These are phyloP conservation scores for Pseudozyma tsukubaensis DNA, from an alignment of 1,284 basidiomycete species.

Conservation along the genomic window DNA sequence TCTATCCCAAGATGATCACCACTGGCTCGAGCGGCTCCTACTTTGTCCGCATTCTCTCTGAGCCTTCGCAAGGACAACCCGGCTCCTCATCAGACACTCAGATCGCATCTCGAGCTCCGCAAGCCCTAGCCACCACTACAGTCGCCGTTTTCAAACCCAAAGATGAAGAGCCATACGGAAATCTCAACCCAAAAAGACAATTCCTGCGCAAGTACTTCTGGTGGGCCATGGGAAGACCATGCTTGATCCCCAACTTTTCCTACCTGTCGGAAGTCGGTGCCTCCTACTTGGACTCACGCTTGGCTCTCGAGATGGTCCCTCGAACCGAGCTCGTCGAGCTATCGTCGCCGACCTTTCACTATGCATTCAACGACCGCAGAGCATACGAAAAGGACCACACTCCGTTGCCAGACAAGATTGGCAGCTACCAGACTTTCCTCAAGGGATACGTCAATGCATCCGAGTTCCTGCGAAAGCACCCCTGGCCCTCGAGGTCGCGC, in stretches of 20 bases:
- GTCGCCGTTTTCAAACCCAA: conserved; percentile 67
- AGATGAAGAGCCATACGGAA: conserved; percentile 68
- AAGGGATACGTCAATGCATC: conserved; percentile 87
- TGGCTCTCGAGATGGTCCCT: conserved; percentile 84
- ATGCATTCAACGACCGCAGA: conserved; percentile 59
- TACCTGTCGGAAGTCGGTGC: conserved; percentile 80
- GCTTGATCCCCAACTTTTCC: conserved; percentile 67
- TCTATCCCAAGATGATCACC: conserved; percentile 66
- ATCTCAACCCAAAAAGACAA: conserved; percentile 65
- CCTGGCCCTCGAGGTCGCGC: conserved; percentile 86
- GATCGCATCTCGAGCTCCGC: background rate
- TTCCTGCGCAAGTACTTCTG: conserved; percentile 67
- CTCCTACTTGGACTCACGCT: conserved; percentile 81
- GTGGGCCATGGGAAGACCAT: conserved; percentile 68
- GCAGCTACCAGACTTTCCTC: conserved; percentile 88
- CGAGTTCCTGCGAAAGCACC: conserved; percentile 84
- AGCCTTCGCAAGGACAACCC: background rate
- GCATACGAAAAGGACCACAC: conserved; percentile 44
- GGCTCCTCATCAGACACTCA: background rate
- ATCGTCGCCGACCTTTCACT: conserved; percentile 72
- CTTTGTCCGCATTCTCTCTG: conserved; percentile 49
- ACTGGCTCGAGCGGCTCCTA: conserved; percentile 66
- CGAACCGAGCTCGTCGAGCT: conserved; percentile 84
- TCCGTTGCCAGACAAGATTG: conserved; percentile 72
- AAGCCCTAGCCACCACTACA: conserved; percentile 18